phyloP scores from a whole-genome alignment of 352 stramenopile genomes.

The Peronospora farinosa region DNA sequence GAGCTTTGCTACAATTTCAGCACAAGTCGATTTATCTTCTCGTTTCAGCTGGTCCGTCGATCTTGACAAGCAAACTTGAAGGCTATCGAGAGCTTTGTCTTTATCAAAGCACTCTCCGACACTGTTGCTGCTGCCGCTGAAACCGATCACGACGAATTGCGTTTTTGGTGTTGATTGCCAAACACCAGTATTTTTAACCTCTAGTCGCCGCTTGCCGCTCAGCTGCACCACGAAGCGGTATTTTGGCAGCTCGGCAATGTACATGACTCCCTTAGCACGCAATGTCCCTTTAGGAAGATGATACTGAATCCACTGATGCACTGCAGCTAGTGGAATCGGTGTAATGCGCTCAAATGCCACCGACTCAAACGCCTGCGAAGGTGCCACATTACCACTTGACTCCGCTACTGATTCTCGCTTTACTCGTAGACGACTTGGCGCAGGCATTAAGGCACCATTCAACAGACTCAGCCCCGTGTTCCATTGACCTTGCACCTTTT shows the following conservation, averaged over 20 bases:
- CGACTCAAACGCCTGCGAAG: constrained; percentile 32
- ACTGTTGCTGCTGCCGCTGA: constrained; percentile 8
- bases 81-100: constrained; percentile 17
- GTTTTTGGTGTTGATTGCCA: constrained; percentile 61
- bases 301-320: constrained; percentile 44
- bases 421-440: constrained; percentile 33
- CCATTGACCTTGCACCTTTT: constrained; percentile 58
- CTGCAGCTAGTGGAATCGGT: constrained; percentile 38
- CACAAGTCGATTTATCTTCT: constrained; percentile 1
- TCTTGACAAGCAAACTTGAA: constrained; percentile 28
- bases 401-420: constrained; percentile 3
- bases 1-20: constrained; percentile 26
- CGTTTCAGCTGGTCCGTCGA: constrained; percentile 8
- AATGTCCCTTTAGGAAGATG: constrained; percentile 34
- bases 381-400: neutral
- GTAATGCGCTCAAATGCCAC: constrained; percentile 39
- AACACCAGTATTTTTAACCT: constrained; percentile 51
- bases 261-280: constrained; percentile 61
- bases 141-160: constrained; percentile 66
- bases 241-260: constrained; percentile 47
- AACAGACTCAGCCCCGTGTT: constrained; percentile 36
- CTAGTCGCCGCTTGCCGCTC: constrained; percentile 59
- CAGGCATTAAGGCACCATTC: constrained; percentile 10
- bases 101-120: constrained; percentile 28
- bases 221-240: constrained; percentile 66